Evolutionary conservation across 768 basidiomycete genomes (phyloP), one percentile per base, ranked within the genome.

Genomic region (Infundibulicybe gibba): DNA sequence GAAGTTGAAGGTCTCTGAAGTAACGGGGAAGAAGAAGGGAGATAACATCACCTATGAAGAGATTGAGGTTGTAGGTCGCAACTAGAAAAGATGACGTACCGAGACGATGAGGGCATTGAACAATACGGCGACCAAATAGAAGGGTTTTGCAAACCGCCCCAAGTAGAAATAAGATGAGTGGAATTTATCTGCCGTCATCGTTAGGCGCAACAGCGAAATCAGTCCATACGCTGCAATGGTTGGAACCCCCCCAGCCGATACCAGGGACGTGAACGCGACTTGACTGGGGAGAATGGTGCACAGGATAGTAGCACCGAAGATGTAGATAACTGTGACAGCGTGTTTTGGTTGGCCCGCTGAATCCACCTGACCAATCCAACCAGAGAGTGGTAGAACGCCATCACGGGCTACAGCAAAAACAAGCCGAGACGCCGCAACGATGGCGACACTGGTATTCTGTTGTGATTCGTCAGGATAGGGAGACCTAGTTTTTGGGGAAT

Each of bases 321-420:
- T 58, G 58, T 80, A 89, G 61, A 94, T 94, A 55, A 94, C 83
- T 2, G 90, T 90, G 14, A 94, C 83, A 11, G 93, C 93, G 60
- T 92, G 85, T 46, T 71, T 76, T 0, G 93, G 93, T 56, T 94
- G 88, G 1, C 88, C 85, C 13, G 75, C 64, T 0, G 63, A 52
- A 41, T 87, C 83, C 35, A 94, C 87, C 49, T 74, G 66, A 38
- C 88, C 83, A 44, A 97, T 87, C 93, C 92, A 95, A 11, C 67
- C 49, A 0, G 89, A 92, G 40, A 89, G 61, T 0, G 94, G 93
- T 10, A 97, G 71, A 0, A 94, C 90, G 21, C 93, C 93, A 55
- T 97, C 94, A 44, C 94, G 85, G n/a, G 93, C 93, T 39, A 97
- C 87, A 8, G 93, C 94, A 58, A 89, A 97, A 34, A 97, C 77